Evolutionary conservation across 257 asterid species (phyloP).

Genomic region (Misopates orontium): DNA sequence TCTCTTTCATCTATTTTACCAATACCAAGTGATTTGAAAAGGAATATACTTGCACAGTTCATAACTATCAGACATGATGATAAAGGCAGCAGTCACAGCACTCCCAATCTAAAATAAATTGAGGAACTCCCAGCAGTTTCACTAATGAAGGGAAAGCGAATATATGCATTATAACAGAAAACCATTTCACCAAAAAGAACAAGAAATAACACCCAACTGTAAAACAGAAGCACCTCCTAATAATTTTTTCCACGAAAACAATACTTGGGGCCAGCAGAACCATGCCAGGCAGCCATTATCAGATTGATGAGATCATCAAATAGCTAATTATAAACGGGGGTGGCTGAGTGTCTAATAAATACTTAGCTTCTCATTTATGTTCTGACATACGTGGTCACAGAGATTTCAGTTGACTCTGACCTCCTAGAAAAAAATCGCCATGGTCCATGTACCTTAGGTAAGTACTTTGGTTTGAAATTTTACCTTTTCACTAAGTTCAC

Average conservation of each 20-base stretch:
- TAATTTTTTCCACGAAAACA: not conserved
- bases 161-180: too few species aligned
- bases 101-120: too few species aligned
- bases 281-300: not conserved
- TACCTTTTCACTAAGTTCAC: not conserved
- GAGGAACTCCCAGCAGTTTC: too few species aligned
- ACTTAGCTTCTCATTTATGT: not conserved
- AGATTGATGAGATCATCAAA: not conserved
- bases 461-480: not conserved
- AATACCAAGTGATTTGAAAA: not conserved
- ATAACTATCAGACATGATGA: too few species aligned
- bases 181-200: too few species aligned
- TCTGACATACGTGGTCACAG: not conserved
- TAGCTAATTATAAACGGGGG: not conserved
- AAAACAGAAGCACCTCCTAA: not conserved
- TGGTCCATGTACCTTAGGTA: not conserved
- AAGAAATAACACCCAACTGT: too few species aligned
- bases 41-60: too few species aligned
- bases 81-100: too few species aligned
- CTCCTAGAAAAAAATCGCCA: not conserved
- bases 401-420: not conserved
- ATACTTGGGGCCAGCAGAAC: not conserved
- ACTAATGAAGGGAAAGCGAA: too few species aligned
- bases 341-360: not conserved
- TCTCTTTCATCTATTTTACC: constrained; percentile 2